Percentiles rank a stretch among this genome's conserved stretches.
phyloP scores from a whole-genome alignment of 495 filamentous ascomycete species.

The Cryomyces antarcticus region DNA sequence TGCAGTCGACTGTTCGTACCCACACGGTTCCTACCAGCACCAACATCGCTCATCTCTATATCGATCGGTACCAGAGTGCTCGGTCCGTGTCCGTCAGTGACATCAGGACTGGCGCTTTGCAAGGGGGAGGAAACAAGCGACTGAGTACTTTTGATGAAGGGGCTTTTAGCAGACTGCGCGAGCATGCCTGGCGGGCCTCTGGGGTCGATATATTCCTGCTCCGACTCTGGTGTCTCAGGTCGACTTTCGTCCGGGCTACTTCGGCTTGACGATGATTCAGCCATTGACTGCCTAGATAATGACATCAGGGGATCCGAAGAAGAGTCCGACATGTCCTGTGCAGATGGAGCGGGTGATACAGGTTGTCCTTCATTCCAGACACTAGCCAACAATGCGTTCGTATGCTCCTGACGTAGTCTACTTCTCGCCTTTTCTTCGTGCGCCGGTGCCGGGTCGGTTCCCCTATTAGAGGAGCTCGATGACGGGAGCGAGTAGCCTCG shows the following conservation, averaged over 20 bases:
- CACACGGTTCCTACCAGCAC: background rate
- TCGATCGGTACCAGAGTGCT: slow-evolving; percentile 1
- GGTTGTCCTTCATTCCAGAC: slow-evolving; percentile 10
- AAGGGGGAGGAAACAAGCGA: background rate
- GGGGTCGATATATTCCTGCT: slow-evolving; percentile 6
- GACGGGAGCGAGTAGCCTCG: background rate
- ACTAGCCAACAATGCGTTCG: slow-evolving; percentile 8
- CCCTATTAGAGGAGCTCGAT: slow-evolving; percentile 17
- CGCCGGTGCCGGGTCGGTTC: slow-evolving; percentile 35
- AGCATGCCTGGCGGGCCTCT: slow-evolving; percentile 10
- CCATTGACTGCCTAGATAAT: background rate
- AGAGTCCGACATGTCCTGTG: slow-evolving; percentile 5
- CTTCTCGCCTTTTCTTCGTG: slow-evolving; percentile 8
- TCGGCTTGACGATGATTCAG: background rate
- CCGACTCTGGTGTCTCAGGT: slow-evolving; percentile 1
- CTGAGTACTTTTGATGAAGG: slow-evolving; percentile 18
- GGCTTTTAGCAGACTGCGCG: slow-evolving; percentile 10
- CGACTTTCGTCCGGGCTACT: background rate
- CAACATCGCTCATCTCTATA: slow-evolving; percentile 7
- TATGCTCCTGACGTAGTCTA: slow-evolving; percentile 10
- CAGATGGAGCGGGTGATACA: no score
- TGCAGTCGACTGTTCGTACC: background rate
- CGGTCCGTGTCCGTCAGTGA: no score
- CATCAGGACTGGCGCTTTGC: no score
- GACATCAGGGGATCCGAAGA: background rate